Percentiles rank a stretch among this genome's conserved stretches.
phyloP scores from a whole-genome alignment of 345 rosid genomes.

The Eucalyptus marginata region DNA sequence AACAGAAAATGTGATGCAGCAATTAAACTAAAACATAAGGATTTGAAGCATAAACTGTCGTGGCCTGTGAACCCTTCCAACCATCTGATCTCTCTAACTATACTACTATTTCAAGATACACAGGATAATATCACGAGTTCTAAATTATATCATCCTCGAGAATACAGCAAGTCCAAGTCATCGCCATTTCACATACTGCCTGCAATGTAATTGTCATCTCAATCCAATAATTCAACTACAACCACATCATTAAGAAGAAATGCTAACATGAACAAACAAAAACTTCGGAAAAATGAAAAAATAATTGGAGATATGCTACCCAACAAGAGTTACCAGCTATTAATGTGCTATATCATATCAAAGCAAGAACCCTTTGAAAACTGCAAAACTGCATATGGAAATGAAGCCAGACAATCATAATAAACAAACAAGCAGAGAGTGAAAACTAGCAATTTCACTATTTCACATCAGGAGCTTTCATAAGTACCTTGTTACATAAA shows the following conservation, averaged over 20 bases:
- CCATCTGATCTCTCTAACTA: background rate
- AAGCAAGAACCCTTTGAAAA: background rate
- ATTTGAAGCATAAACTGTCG: background rate
- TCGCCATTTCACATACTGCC: background rate
- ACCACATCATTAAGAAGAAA: background rate
- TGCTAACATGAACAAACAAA: background rate
- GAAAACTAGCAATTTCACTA: background rate
- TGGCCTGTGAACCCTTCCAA: background rate
- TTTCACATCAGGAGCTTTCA: background rate
- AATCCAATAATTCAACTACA: background rate
- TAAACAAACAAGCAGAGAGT: background rate
- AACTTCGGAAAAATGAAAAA: background rate
- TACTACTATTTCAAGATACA: background rate
- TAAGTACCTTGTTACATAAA: slow-evolving; percentile 18
- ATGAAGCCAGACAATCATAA: background rate
- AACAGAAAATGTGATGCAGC: background rate
- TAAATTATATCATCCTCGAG: background rate
- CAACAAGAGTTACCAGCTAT: background rate
- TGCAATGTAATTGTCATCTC: background rate
- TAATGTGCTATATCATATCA: background rate
- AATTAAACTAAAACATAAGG: background rate
- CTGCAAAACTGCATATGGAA: background rate
- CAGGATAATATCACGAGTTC: background rate
- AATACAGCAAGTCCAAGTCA: background rate
- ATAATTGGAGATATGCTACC: background rate